Percentiles rank a stretch among this genome's conserved stretches.
phyloP scores from a whole-genome alignment of 2,329 filamentous ascomycete species.

The Mariannaea elegans region DNA sequence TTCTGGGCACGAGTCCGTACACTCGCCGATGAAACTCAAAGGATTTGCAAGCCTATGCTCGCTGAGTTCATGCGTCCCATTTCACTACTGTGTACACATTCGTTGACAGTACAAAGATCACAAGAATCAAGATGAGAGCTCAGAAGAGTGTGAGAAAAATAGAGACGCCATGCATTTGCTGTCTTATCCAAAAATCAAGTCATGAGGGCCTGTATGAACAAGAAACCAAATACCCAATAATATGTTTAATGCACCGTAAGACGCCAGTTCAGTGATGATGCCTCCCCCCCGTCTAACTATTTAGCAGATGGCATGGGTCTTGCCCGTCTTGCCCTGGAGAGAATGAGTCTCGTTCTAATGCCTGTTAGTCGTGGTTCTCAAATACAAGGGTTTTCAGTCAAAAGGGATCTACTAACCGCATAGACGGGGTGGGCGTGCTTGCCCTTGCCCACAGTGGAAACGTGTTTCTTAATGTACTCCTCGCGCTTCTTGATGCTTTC shows the following conservation, averaged over 20 bases:
- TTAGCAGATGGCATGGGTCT: constrained; percentile 89
- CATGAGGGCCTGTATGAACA: constrained; percentile 22
- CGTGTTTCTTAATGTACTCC: constrained; percentile 68
- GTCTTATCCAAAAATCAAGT: constrained; percentile 25
- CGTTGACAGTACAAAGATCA: neutral
- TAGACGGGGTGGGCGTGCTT: constrained; percentile 60
- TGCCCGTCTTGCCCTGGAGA: constrained; percentile 87
- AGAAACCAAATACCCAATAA: constrained; percentile 18
- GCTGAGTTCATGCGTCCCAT: too few species aligned
- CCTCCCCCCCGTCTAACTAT: constrained; percentile 19
- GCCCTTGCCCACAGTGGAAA: constrained; percentile 60
- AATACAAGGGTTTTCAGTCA: fast-evolving
- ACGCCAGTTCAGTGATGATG: constrained; percentile 29
- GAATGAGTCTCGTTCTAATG: constrained; percentile 80
- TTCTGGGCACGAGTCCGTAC: too few species aligned
- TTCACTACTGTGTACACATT: too few species aligned
- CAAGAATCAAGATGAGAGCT: neutral
- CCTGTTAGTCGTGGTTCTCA: neutral
- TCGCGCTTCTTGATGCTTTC: constrained; percentile 75
- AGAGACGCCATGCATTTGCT: constrained; percentile 16
- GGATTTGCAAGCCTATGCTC: too few species aligned
- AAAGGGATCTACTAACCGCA: constrained; percentile 50
- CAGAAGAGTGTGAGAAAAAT: neutral
- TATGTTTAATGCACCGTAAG: constrained; percentile 24
- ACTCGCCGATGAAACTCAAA: too few species aligned